Evolutionary conservation across 768 basidiomycete species (phyloP).

Genomic region (Tricholoma furcatifolium): DNA sequence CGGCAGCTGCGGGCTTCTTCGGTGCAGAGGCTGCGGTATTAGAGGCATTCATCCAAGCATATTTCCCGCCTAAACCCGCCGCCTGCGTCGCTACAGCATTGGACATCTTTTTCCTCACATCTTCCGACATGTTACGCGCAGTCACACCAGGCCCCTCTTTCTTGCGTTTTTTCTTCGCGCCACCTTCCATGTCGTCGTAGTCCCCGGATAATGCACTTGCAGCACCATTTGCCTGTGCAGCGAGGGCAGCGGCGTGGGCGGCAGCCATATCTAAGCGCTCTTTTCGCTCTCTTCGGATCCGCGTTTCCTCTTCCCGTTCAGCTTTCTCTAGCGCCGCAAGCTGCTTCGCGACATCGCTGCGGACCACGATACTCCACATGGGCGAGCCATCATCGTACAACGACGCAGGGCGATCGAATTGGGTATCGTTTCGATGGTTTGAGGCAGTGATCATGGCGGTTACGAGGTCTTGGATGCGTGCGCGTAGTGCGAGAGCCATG

Average conservation of each 20-base stretch:
- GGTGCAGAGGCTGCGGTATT: constrained; percentile 42
- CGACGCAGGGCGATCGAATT: constrained; percentile 66
- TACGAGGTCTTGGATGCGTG: constrained; percentile 69
- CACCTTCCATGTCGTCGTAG: constrained; percentile 47
- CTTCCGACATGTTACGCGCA: constrained; percentile 88
- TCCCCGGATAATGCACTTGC: constrained; percentile 21
- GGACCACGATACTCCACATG: constrained; percentile 81
- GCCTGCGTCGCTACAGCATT: constrained; percentile 88
- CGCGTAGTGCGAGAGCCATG: constrained; percentile 74
- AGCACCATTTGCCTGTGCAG: constrained; percentile 51
- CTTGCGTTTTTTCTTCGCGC: constrained; percentile 77
- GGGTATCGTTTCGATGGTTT: constrained; percentile 67
- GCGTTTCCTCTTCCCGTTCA: constrained; percentile 83
- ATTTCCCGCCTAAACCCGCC: constrained; percentile 80
- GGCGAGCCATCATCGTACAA: constrained; percentile 65
- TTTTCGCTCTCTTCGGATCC: constrained; percentile 72
- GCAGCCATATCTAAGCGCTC: constrained; percentile 73
- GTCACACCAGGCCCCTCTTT: constrained; percentile 83
- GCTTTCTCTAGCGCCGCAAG: constrained; percentile 70
- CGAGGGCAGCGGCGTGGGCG: constrained; percentile 63
- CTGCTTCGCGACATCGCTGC: constrained; percentile 80
- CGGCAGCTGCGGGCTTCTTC: constrained; percentile 22
- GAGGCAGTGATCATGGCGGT: constrained; percentile 67
- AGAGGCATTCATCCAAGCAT: constrained; percentile 85
- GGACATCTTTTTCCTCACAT: constrained; percentile 88